Evolutionary conservation across 345 rosid species (phyloP).

Genomic region (Angophora floribunda): DNA sequence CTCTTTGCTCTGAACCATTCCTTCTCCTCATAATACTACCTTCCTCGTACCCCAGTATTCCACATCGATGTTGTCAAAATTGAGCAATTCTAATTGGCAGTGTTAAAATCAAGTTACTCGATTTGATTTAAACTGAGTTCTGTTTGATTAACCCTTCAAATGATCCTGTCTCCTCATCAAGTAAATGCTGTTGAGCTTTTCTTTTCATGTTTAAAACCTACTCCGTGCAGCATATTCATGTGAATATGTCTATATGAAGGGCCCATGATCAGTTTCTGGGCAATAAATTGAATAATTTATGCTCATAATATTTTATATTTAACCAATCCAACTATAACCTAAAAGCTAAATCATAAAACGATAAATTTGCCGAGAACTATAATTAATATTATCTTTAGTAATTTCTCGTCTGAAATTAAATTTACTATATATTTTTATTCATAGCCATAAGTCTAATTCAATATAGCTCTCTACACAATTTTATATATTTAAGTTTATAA

Average conservation of each 20-base stretch:
- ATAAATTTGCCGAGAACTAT: neutral
- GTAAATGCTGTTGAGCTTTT: no score
- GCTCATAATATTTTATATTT: neutral
- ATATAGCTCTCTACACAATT: neutral
- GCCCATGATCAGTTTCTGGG: no score
- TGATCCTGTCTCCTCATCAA: neutral
- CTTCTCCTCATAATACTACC: no score
- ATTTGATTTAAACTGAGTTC: neutral
- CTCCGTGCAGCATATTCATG: no score
- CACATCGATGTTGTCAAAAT: neutral
- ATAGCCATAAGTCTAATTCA: neutral
- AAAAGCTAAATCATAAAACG: no score
- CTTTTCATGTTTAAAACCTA: no score
- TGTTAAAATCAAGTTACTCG: neutral
- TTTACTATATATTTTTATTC: no score
- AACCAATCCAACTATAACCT: neutral
- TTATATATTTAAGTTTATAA: no score
- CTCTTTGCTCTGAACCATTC: no score
- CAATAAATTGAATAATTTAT: neutral
- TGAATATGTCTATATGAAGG: no score
- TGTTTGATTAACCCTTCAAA: neutral
- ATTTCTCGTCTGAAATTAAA: neutral
- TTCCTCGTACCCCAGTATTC: no score
- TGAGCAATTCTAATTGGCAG: neutral
- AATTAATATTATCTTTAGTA: neutral